phyloP scores from a whole-genome alignment of 2,329 filamentous ascomycete genomes.

The Alternaria arbusti region DNA sequence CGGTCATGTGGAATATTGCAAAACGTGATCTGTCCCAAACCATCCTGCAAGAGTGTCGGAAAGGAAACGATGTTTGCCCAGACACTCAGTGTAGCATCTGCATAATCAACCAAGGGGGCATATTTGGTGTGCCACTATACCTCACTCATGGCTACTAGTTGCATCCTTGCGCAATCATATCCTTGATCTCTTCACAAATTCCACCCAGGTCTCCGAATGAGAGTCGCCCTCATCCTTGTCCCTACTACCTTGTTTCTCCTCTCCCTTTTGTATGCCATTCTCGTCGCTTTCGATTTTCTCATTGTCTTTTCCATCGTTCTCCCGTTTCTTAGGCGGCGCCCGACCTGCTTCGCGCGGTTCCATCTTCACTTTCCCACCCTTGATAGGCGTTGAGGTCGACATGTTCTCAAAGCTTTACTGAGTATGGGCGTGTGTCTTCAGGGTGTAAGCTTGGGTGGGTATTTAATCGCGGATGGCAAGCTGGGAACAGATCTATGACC shows the following conservation, averaged over 20 bases:
- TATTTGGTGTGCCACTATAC: too few species aligned
- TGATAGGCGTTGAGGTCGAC: not conserved
- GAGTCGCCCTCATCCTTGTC: not conserved
- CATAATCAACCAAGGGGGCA: too few species aligned
- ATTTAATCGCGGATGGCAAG: too few species aligned
- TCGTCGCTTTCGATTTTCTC: not conserved
- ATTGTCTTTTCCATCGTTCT: rapidly evolving
- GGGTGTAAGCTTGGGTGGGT: too few species aligned
- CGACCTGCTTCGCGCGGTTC: not conserved
- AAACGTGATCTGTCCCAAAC: too few species aligned
- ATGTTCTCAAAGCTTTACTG: not conserved
- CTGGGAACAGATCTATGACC: too few species aligned
- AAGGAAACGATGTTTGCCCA: too few species aligned
- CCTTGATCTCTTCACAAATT: not conserved
- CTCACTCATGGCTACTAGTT: not conserved
- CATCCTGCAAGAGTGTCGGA: too few species aligned
- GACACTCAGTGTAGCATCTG: too few species aligned
- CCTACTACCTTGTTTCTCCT: rapidly evolving
- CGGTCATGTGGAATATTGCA: too few species aligned
- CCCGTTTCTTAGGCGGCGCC: rapidly evolving
- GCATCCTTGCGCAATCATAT: not conserved
- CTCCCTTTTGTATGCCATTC: not conserved
- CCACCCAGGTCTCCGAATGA: not conserved
- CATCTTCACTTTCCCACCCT: not conserved
- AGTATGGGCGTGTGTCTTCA: too few species aligned